Base-by-base conservation (phyloP, 371 early-diverging fungal genomes). In the Smittium culicis region DNA sequence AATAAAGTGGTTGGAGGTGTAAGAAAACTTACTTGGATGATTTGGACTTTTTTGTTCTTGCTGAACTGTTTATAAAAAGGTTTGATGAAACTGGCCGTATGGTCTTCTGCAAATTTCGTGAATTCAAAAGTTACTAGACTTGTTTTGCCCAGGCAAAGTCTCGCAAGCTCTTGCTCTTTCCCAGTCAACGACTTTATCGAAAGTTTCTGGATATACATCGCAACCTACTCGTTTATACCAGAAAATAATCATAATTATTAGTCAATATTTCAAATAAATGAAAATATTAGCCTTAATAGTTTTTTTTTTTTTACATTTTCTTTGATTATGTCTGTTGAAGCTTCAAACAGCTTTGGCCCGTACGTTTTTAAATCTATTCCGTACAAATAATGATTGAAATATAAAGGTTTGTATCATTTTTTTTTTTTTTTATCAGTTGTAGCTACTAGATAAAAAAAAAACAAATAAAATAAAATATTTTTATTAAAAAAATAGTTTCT, bases 311-410 rank as follows among this genome's bases (percentile, higher is more conserved):
- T 8, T 45, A 45, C 45, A 8, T 66, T 58, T 14, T 71, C 67
- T 1, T 69, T 68, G 29, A 78, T 74, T 66, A 78, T 64, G 34
- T 68, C 65, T 35, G 66, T 28, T 28, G 74, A 69, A 5, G 78
- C 78, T 34, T 69, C 69, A 58, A 77, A 78, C 34, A 74, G 68
- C 66, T 78, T 78, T 61, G 70, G 68, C 29, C 78, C 78, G 61
- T 72, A 72, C 54, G 70, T 71, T 68, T 75, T 74, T 62, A 78
- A 67, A 61, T 78, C 78, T 8, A 45, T 45, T 14, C 8, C 45
- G 20, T 45, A 14, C 20, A 14, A 14, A 14, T 45, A 45, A 45
- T 45, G 20, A 45, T 45, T 8, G 8, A 45, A n/a, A n/a, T n/a
- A n/a, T n/a, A n/a, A n/a, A n/a, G n/a, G n/a, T n/a, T n/a, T n/a